A percentile compares a stretch with the other conserved stretches of the same genome.
Conservation (phyloP, 345 rosid genomes). For the Punica granatum region DNA sequence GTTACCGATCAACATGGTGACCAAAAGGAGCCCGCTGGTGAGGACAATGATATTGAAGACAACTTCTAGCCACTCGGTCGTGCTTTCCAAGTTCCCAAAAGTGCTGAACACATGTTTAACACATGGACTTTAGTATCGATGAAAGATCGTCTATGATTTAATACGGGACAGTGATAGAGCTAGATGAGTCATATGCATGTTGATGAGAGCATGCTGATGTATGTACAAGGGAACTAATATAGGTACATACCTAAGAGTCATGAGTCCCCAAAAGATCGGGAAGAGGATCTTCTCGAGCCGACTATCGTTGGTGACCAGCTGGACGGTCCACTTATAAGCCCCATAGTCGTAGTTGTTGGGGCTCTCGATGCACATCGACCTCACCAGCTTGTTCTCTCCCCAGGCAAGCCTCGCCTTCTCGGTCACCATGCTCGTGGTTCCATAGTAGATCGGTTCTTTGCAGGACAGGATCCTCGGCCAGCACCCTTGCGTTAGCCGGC, state of each 20-base stretch:
- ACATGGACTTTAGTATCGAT: not conserved
- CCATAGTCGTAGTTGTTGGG: slow-evolving; percentile 65
- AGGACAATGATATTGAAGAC: slow-evolving; percentile 92
- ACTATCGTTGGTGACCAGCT: slow-evolving; percentile 64
- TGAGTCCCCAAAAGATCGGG: slow-evolving; percentile 94
- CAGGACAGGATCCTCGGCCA: slow-evolving; percentile 49
- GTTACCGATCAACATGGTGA: slow-evolving; percentile 95
- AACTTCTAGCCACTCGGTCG: slow-evolving; percentile 93
- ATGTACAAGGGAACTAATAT: no score
- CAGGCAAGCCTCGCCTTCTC: slow-evolving; percentile 46
- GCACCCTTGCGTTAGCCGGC: slow-evolving; percentile 42
- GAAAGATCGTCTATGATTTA: no score
- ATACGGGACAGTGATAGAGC: no score
- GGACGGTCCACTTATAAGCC: slow-evolving; percentile 89
- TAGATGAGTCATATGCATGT: no score
- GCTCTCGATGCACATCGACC: slow-evolving; percentile 49
- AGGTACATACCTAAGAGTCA: slow-evolving; percentile 78
- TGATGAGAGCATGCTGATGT: no score
- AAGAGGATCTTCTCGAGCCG: slow-evolving; percentile 85
- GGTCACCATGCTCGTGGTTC: slow-evolving; percentile 40
- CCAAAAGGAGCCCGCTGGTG: slow-evolving; percentile 85
- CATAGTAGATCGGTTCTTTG: slow-evolving; percentile 70
- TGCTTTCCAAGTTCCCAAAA: slow-evolving; percentile 88
- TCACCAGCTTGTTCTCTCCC: slow-evolving; percentile 50
- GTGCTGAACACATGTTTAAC: slow-evolving; percentile 36